phyloP scores from a whole-genome alignment of 2,329 filamentous ascomycete genomes.

The Cordyceps cateniannulata region DNA sequence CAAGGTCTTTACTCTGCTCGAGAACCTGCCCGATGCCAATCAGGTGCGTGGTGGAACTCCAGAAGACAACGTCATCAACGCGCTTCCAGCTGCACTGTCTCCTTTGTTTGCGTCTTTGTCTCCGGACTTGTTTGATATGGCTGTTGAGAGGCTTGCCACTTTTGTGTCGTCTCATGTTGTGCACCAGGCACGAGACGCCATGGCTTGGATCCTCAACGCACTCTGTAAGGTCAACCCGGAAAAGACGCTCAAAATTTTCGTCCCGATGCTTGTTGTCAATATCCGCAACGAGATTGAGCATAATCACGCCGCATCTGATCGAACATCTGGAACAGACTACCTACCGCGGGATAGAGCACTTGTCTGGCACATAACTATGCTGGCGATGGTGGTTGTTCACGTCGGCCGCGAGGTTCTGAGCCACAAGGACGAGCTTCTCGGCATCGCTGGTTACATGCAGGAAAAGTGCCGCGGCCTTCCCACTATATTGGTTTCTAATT shows the following conservation, averaged over 20 bases:
- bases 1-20: slow-evolving; percentile 88
- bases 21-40: slow-evolving; percentile 88
- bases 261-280: slow-evolving; percentile 83
- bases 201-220: slow-evolving; percentile 97
- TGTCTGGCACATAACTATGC: slow-evolving; percentile 94
- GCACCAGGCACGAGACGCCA: slow-evolving; percentile 91
- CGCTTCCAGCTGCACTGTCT: slow-evolving; percentile 82
- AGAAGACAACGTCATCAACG: slow-evolving; percentile 96
- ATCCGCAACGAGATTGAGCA: slow-evolving; percentile 96
- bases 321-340: slow-evolving; percentile 89
- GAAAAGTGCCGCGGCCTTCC: slow-evolving; percentile 88
- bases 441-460: slow-evolving; percentile 94
- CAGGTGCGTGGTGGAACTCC: slow-evolving; percentile 84
- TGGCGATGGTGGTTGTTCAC: slow-evolving; percentile 97
- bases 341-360: slow-evolving; percentile 85
- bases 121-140: slow-evolving; percentile 86
- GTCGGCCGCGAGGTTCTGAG: slow-evolving; percentile 84
- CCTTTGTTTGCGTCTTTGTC: slow-evolving; percentile 87
- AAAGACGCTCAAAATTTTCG: slow-evolving; percentile 83
- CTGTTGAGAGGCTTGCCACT: slow-evolving; percentile 81
- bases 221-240: slow-evolving; percentile 93
- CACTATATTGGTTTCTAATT: slow-evolving; percentile 94
- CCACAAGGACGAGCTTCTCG: slow-evolving; percentile 82
- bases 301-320: slow-evolving; percentile 90
- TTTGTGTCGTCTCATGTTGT: slow-evolving; percentile 94